Evolutionary conservation across 176 grass and related monocot species (phyloP).

Genomic region (Oryza meridionalis): DNA sequence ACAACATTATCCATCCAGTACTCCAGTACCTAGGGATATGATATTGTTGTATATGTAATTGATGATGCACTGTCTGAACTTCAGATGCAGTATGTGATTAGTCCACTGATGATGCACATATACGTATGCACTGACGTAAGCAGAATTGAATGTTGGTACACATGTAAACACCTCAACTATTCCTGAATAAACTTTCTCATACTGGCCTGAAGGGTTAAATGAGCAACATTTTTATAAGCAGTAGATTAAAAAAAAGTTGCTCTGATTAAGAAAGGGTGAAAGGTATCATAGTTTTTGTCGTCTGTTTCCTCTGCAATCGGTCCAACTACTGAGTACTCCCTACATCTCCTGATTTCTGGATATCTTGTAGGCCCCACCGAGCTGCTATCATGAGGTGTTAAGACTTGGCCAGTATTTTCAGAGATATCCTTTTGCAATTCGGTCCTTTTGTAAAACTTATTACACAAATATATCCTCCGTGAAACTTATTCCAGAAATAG

Average conservation of each 20-base stretch:
- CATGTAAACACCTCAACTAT: not conserved
- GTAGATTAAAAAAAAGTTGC: not conserved
- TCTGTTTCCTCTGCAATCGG: not conserved
- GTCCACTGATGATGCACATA: not conserved
- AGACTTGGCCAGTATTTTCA: not conserved
- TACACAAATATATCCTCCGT: not conserved
- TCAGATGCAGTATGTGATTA: not conserved
- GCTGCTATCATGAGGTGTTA: not conserved
- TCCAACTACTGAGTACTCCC: not conserved
- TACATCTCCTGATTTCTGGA: not conserved
- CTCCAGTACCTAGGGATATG: not conserved
- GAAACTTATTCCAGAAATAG: not conserved
- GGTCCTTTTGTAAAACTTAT: not conserved
- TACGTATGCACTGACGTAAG: conserved; percentile 1
- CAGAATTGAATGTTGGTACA: not conserved
- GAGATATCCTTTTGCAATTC: not conserved
- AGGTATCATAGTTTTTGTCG: not conserved
- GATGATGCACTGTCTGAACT: not conserved
- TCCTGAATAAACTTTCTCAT: not conserved
- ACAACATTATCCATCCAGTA: not conserved
- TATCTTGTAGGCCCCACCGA: conserved; percentile 9
- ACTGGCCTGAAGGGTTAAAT: not conserved
- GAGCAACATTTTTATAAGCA: not conserved
- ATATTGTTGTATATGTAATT: not conserved
- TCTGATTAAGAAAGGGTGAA: not conserved